phyloP scores from a whole-genome alignment of 179 eudicot genomes.

The Patellifolia procumbens region DNA sequence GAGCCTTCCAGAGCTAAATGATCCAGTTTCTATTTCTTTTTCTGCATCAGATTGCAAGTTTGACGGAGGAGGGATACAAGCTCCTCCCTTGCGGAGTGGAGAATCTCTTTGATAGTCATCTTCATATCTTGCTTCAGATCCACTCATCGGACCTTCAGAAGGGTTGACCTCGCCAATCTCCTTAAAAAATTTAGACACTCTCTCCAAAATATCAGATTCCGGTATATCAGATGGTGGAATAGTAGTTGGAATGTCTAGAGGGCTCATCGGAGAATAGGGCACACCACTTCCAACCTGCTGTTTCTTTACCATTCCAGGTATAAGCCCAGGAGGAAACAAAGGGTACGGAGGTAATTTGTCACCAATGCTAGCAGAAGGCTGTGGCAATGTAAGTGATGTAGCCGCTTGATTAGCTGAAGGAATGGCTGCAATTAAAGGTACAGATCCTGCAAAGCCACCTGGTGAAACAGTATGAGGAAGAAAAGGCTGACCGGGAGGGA shows the following conservation, averaged over 20 bases:
- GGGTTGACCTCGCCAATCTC: slow-evolving; percentile 96
- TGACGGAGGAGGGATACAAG: slow-evolving; percentile 91
- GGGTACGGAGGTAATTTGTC: slow-evolving; percentile 91
- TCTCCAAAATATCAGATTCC: slow-evolving; percentile 70
- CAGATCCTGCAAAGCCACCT: slow-evolving; percentile 45
- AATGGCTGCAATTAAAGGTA: slow-evolving; percentile 47
- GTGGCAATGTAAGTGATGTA: slow-evolving; percentile 36
- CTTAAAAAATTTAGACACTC: slow-evolving; percentile 83
- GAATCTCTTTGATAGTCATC: slow-evolving; percentile 67
- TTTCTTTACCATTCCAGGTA: slow-evolving; percentile 92
- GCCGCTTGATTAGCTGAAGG: slow-evolving; percentile 50
- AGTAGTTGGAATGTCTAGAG: slow-evolving; percentile 84
- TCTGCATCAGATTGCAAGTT: slow-evolving; percentile 60
- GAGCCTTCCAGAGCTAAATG: slow-evolving; percentile 68
- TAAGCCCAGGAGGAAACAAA: slow-evolving; percentile 92
- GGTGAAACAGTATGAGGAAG: slow-evolving; percentile 50
- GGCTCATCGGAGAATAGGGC: slow-evolving; percentile 96
- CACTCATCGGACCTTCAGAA: slow-evolving; percentile 78
- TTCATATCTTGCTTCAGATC: slow-evolving; percentile 57
- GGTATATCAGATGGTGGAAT: slow-evolving; percentile 80
- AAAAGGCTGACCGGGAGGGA: slow-evolving; percentile 56
- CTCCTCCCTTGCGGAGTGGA: slow-evolving; percentile 86
- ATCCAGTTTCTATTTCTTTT: slow-evolving; percentile 51
- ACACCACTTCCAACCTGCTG: slow-evolving; percentile 97
- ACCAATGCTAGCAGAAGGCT: slow-evolving; percentile 36